Conservation (phyloP, 306 rosid species). For the Vachellia pachyceras region DNA sequence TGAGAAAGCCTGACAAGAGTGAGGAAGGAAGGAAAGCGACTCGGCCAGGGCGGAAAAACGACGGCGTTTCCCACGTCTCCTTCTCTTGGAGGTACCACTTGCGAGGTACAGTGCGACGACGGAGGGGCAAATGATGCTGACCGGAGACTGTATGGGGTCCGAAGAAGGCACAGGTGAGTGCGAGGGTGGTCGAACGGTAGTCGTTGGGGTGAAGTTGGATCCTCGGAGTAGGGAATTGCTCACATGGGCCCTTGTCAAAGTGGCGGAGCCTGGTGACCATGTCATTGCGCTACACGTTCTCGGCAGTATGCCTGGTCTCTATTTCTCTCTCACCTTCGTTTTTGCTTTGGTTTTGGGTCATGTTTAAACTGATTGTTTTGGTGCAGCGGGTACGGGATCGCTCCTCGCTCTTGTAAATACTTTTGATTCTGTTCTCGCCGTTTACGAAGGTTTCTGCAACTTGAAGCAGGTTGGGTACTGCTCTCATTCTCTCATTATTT, state of each 20-base stretch:
- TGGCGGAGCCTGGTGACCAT: conserved; percentile 81
- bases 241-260: conserved; percentile 93
- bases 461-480: conserved; percentile 73
- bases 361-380: conserved; percentile 13
- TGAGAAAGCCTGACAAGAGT: conserved; percentile 12
- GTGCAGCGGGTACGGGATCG: conserved; percentile 67
- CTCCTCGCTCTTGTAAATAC: conserved; percentile 74
- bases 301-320: conserved; percentile 56
- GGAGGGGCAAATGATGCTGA: conserved; percentile 48
- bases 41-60: background rate
- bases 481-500: background rate
- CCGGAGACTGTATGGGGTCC: conserved; percentile 34
- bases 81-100: background rate
- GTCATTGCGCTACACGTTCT: conserved; percentile 91
- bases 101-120: background rate
- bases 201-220: conserved; percentile 83
- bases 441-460: conserved; percentile 87
- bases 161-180: conserved; percentile 6
- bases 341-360: background rate
- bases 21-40: background rate
- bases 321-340: conserved; percentile 17
- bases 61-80: too few relatives aligned
- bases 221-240: conserved; percentile 75
- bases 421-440: conserved; percentile 83
- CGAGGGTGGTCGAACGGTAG: conserved; percentile 49